Evolutionary conservation across 23 red algal species (phyloP).

Genomic region (Gracilaria domingensis): DNA sequence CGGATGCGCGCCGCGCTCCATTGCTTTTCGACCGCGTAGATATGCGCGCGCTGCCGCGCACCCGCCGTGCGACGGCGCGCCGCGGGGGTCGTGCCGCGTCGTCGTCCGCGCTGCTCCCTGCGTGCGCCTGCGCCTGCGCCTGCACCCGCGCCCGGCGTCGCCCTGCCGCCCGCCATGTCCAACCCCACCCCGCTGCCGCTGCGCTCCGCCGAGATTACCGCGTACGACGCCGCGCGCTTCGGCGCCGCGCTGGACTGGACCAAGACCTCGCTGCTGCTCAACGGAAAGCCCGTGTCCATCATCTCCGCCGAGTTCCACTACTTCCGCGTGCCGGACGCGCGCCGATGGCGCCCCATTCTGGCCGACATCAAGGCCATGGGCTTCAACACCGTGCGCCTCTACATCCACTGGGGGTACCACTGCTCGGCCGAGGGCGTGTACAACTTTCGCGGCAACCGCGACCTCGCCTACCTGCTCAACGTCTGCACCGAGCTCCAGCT

Average conservation of each 20-base stretch:
- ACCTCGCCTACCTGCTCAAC: constrained; percentile 73
- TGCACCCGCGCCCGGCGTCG: background rate
- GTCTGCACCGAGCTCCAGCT: constrained; percentile 85
- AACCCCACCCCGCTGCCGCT: constrained; percentile 33
- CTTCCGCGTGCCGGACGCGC: constrained; percentile 80
- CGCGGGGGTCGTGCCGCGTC: no score
- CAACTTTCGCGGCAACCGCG: constrained; percentile 83
- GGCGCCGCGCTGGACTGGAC: constrained; percentile 67
- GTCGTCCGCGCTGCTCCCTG: constrained; percentile 35
- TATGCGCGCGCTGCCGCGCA: no score
- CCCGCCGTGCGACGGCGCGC: no score
- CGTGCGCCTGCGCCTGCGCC: constrained; percentile 31
- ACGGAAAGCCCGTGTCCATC: constrained; percentile 71
- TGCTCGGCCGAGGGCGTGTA: constrained; percentile 75
- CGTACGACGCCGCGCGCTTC: constrained; percentile 58
- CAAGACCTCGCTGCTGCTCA: constrained; percentile 45
- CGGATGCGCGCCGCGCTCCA: background rate
- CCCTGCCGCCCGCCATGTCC: constrained; percentile 22
- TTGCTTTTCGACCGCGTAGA: no score
- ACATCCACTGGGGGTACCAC: constrained; percentile 95
- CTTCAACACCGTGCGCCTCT: constrained; percentile 88
- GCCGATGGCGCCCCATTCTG: constrained; percentile 78
- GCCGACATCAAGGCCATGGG: constrained; percentile 62
- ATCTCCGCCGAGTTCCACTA: constrained; percentile 94
- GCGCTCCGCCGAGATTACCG: constrained; percentile 69